Conservation (phyloP, 495 filamentous ascomycete species). For the Rostrohypoxylon terebratum region DNA sequence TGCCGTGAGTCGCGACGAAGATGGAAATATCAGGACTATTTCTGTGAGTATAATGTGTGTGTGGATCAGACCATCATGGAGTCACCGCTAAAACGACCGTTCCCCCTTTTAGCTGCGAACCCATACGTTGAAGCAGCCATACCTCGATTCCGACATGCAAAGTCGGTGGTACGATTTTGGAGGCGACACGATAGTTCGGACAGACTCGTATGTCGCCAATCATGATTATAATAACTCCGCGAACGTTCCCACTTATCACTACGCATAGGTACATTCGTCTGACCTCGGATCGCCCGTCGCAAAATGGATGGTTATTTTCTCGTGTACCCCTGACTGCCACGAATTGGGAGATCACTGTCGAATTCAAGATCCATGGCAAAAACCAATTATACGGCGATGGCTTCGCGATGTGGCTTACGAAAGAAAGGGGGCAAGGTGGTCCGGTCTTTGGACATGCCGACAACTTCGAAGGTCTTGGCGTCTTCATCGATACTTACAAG, state of each 20-base stretch:
- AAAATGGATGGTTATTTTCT: conserved; percentile 92
- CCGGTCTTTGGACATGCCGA: conserved; percentile 91
- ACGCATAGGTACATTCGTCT: conserved; percentile 84
- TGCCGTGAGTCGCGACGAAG: conserved; percentile 56
- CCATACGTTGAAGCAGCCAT: conserved; percentile 71
- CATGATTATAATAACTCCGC: conserved; percentile 2
- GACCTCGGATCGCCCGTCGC: conserved; percentile 88
- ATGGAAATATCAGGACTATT: conserved; percentile 67
- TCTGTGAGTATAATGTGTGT: conserved; percentile 56
- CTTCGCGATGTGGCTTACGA: conserved; percentile 98
- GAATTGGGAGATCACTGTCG: conserved; percentile 98
- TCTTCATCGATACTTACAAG: conserved; percentile 99
- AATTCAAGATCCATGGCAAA: conserved; percentile 89
- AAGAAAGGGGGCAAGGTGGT: conserved; percentile 83
- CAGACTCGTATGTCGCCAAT: conserved; percentile 77
- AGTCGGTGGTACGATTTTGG: conserved; percentile 99
- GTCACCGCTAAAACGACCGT: conserved; percentile 75
- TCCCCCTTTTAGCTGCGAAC: conserved; percentile 67
- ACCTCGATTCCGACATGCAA: conserved; percentile 97
- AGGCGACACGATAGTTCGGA: conserved; percentile 91
- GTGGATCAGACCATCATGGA: conserved; percentile 14
- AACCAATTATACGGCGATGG: conserved; percentile 89
- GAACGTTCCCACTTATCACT: conserved; percentile 19
- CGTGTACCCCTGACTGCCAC: conserved; percentile 95
- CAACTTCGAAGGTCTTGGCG: conserved; percentile 91